Base-by-base conservation (phyloP, 148 eudicot genomes). In the Camellia granthamiana region DNA sequence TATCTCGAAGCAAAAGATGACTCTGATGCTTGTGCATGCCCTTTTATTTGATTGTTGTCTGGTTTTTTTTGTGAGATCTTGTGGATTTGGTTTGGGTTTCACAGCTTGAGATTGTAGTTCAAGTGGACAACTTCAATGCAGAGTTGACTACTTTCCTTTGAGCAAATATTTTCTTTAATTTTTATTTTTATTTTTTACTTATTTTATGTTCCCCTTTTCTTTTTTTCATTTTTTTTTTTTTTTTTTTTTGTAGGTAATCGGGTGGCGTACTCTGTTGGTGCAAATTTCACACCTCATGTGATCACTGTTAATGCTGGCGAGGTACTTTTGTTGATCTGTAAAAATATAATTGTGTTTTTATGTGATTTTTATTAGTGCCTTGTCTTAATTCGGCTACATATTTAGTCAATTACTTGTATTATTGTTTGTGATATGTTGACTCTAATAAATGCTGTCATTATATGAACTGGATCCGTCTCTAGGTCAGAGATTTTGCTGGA, bases 261-360 rank as follows among this genome's bases (percentile, higher is more conserved):
- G 46, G 75, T 81, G 54, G 82, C 94, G 72, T 88, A 79, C 83
- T 60, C 91, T 15, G 89, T 82, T 70, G 92, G 95, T 74, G 90
- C 87, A 79, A 89, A 88, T 80, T 91, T 92, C 88, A 91, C 92
- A 3, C 92, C 94, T 16, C 98, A 95, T 86, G 91, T 95, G 88
- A 88, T 95, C 63, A 91, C 94, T 67, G 92, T 95, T 81, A 82
- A 87, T 84, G 69, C 93, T 49, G 97, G 97, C 77, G 93, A 92
- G 98, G 80, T 78, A 78, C 61, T 52, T 68, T n/a, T 38, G 41
- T 68, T 8, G 4, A 54, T 68, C 49, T 67, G 60, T 23, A 16
- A 14, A 77, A 23, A 15, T 6, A 2, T 38, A 16, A 38, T 51
- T 55, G 16, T 56, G 42, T 38, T 52, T 51, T 72, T 51, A 60